phyloP scores from a whole-genome alignment of 1,284 basidiomycete species.

The Exobasidium cylindrosporum region DNA sequence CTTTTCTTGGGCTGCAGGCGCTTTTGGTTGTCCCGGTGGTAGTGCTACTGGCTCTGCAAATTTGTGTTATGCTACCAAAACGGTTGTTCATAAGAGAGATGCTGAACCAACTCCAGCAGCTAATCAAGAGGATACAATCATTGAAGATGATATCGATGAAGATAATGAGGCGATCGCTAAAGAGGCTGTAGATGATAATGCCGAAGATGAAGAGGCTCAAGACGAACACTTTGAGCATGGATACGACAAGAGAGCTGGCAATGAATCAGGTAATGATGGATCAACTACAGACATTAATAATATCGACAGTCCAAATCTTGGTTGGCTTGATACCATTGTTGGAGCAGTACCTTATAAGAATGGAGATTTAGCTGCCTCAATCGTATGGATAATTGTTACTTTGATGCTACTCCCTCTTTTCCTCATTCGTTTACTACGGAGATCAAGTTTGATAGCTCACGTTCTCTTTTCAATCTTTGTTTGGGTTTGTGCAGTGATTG shows the following conservation, averaged over 20 bases:
- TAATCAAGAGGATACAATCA: conserved; percentile 11
- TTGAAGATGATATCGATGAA: conserved; percentile 4
- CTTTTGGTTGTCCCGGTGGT: conserved; percentile 19
- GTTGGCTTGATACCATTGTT: conserved; percentile 35
- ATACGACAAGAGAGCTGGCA: conserved; percentile 24
- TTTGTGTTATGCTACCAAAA: conserved; percentile 22
- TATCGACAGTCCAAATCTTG: conserved; percentile 30
- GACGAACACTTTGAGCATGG: conserved; percentile 31
- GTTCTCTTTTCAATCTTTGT: conserved; percentile 30
- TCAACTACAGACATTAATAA: conserved; percentile 34
- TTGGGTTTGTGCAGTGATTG: conserved; percentile 28
- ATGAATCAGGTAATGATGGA: conserved; percentile 27
- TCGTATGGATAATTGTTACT: conserved; percentile 35
- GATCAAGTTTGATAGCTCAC: conserved; percentile 34
- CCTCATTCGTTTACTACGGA: conserved; percentile 28
- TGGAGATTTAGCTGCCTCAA: conserved; percentile 33
- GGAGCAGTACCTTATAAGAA: conserved; percentile 37
- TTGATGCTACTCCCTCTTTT: conserved; percentile 31
- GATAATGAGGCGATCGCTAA: neutral
- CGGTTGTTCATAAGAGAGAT: too few relatives aligned
- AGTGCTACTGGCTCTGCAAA: conserved; percentile 17
- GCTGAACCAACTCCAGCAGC: too few relatives aligned
- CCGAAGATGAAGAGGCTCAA: too few relatives aligned
- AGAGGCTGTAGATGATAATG: conserved; percentile 4
- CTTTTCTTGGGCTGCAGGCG: conserved; percentile 27